Evolutionary conservation across 177 flowering plant genomes (phyloP), one percentile per base, ranked within the genome.

Genomic region (Tripterygium wilfordii): DNA sequence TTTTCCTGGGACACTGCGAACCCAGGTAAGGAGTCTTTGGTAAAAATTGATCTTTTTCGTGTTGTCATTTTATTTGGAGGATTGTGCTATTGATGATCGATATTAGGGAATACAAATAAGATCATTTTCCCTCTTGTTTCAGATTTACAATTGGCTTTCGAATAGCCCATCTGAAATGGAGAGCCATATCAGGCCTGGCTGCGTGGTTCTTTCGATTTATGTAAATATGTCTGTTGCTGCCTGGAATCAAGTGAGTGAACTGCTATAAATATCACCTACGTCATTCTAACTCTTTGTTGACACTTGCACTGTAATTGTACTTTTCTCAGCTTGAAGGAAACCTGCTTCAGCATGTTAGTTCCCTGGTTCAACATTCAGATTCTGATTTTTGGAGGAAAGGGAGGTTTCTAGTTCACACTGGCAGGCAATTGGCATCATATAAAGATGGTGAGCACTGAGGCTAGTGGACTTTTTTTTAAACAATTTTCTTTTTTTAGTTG

Each of bases 161-260:
- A 76, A 69, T 48, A 69, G 92, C 54, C 98, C 98, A 19, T 69
- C 92, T 12, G 96, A 91, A 42, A 85, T 91, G 76, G 98, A 91
- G 65, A 83, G 98, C 68, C 82, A 85, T 64, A 91, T 91, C 18
- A 69, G 98, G 53, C 98, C 98, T 45, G 98, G 98, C 36, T 91
- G 98, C 63, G 80, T 91, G 54, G 76, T 88, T 57, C 66, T 91
- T 14, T 71, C 96, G 7, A 39, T 88, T 36, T 91, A 88, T 64
- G 41, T 72, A 18, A 76, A 87, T 23, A 79, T 87, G 96, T 42
- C 91, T 25, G 63, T 66, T 39, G 48, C 65, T 69, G 71, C 80
- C 22, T 90, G 98, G 98, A 77, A 78, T 17, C 71, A 77, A 62
- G 98, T 90, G 67, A 74, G 94, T 74, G 53, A 54, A 58, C 10